Base-by-base conservation (phyloP, 371 early-diverging fungal genomes). In the Mortierella polycephala region DNA sequence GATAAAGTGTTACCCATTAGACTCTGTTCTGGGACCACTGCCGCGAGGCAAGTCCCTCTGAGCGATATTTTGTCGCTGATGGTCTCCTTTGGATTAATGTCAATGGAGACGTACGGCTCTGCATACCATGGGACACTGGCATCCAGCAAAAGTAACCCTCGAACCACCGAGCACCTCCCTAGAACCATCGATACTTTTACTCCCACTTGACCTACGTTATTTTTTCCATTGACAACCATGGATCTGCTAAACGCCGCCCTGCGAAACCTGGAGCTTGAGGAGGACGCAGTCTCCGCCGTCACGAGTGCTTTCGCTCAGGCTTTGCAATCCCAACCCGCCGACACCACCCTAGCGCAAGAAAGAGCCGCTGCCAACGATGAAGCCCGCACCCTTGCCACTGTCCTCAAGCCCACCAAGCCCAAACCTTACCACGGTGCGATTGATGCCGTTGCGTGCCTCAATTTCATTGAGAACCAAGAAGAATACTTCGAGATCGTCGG, bases 401-500 rank as follows among this genome's bases (percentile, higher is more conserved):
- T 67, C n/a, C 60, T 67, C 37, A 67, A 67, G 40, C 67, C 67
- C 0, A 7, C 39, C 2, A 54, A 20, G 13, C 54, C 56, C 0
- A 14, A 42, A 9, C 60, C 60, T 0, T 67, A 67, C 54, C 11
- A 37, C 0, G 56, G 67, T 13, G 49, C n/a, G 0, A 60, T 67
- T 16, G 67, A 67, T 45, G 67, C 60, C 9, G 60, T 52, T 13
- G 46, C 46, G 7, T 67, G 67, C 54, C 54, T 60, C 39, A 60
- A 60, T 18, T 60, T 60, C 45, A n/a, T 60, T 37, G 67, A 60
- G 20, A 60, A 40, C 47, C 49, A 40, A 14, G 60, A n/a, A 30
- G 46, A 60, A 47, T 60, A 30, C 30, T 60, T 46, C 30, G 1
- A 60, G 45, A 60, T 60, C 49, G 16, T 60, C 7, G 49, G 23